A percentile compares a stretch with the other conserved stretches of the same genome.
Evolutionary conservation across 2,329 filamentous ascomycete species (phyloP).

Genomic region (Colletotrichum ledebouriae): DNA sequence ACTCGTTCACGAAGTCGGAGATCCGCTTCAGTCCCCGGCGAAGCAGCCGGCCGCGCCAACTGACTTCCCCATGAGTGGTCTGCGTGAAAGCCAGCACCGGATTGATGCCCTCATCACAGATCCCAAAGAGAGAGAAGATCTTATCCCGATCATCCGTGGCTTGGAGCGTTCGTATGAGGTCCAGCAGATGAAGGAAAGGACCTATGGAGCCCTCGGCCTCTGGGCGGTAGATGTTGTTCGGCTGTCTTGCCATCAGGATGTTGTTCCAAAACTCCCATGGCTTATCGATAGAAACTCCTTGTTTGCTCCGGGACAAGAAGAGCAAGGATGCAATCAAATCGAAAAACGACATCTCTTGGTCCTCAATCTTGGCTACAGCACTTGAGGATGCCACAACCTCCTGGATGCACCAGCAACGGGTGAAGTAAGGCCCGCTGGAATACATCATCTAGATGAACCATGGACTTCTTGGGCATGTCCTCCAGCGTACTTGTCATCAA

Average conservation of each 20-base stretch:
- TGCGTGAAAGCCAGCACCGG: constrained; percentile 34
- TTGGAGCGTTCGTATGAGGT: constrained; percentile 32
- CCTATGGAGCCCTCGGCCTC: constrained; percentile 28
- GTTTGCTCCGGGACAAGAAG: not conserved
- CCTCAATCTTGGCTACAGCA: constrained; percentile 37
- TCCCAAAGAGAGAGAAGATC: constrained; percentile 32
- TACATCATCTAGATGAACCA: not conserved
- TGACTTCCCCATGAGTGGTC: constrained; percentile 16
- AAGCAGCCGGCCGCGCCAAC: constrained; percentile 32
- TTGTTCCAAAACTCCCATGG: constrained; percentile 36
- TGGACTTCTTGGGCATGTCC: constrained; percentile 27
- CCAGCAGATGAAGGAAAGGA: constrained; percentile 29
- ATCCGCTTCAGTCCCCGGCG: constrained; percentile 34
- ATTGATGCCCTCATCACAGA: constrained; percentile 36
- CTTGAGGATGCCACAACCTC: constrained; percentile 29
- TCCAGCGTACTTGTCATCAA: constrained; percentile 25
- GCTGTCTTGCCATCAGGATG: constrained; percentile 26
- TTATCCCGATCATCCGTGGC: constrained; percentile 36
- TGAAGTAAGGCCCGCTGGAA: constrained; percentile 34
- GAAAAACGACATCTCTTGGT: constrained; percentile 35
- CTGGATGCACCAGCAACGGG: constrained; percentile 36
- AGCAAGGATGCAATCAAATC: constrained; percentile 28
- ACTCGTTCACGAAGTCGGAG: constrained; percentile 30
- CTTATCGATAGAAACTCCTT: constrained; percentile 7
- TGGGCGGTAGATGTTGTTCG: not conserved